These are phyloP conservation scores for Moricandia arvensis DNA, from an alignment of 345 rosid species.

Conservation along the genomic window DNA sequence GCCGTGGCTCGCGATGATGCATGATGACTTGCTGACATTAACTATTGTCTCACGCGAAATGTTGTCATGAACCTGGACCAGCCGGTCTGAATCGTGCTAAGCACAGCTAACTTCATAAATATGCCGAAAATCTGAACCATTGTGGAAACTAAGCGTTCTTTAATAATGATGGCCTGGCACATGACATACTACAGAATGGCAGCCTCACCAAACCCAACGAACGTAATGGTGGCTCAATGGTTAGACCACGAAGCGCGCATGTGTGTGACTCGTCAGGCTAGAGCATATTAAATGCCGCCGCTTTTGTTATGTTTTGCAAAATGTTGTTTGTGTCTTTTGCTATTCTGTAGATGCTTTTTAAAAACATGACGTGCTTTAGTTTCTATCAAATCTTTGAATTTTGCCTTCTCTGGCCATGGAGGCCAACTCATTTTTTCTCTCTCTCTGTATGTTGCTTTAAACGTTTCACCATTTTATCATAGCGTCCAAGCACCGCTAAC, in stretches of 20 bases:
- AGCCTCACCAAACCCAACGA: constrained; percentile 38
- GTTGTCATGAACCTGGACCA: neutral
- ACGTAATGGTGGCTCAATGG: constrained; percentile 15
- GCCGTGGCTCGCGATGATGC: constrained; percentile 38
- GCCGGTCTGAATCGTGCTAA: constrained; percentile 36
- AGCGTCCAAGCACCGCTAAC: too few species aligned
- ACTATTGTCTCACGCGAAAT: constrained; percentile 47
- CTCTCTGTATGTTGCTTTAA: too few species aligned
- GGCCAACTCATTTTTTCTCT: neutral
- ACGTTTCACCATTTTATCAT: too few species aligned
- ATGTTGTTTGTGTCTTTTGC: neutral
- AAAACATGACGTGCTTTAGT: neutral
- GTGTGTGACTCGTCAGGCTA: constrained; percentile 24
- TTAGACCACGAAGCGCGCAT: too few species aligned
- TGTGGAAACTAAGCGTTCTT: constrained; percentile 53
- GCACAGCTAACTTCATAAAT: constrained; percentile 79
- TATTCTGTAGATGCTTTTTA: neutral
- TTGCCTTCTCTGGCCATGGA: neutral
- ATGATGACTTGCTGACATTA: constrained; percentile 87
- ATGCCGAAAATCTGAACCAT: constrained; percentile 60
- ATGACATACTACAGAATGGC: too few species aligned
- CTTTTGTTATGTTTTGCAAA: neutral
- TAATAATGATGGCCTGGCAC: constrained; percentile 45
- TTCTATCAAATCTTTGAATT: too few species aligned
- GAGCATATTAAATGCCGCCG: neutral